Base-by-base conservation (phyloP, 2,329 filamentous ascomycete genomes). In the Hypoxylon sp. region DNA sequence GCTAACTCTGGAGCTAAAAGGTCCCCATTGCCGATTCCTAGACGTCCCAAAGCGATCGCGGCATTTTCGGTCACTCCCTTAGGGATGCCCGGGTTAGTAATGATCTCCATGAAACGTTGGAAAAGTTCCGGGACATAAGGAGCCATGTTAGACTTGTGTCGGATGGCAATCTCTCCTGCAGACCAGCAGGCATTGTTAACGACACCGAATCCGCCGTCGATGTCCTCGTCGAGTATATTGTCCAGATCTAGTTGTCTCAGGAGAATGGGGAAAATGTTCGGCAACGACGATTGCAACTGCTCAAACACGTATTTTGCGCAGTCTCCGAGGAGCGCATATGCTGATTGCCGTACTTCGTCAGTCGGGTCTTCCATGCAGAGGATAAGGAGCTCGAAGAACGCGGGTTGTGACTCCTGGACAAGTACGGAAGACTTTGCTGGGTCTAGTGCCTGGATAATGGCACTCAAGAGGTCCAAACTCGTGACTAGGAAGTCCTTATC, bases 171-270 rank as follows among this genome's bases (percentile, higher is more conserved):
- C 82, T 99, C 96, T 45, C 96, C 96, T 23, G 90, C 90, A 5
- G 94, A 97, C 96, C 96, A 99, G 82, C 95, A 98, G 21, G 96
- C 95, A 77, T 99, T 99, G 86, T 98, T 99, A 65, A 98, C 90
- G 30, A 98, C 94, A 66, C 94, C 93, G 79, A 97, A 98, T 13
- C 90, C 91, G 17, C 89, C 91, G 70, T 97, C 93, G 50, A 93
- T 89, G 67, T 94, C 92, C 73, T 97, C 93, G 67, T 94, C 91
- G 17, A 89, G 81, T 55, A 94, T 87, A 60, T 85, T 86, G 67
- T 94, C 91, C 72, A 97, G 84, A 72, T 98, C 94, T 28, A 99
- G 88, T 78, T 98, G 94, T 74, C 90, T 89, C 70, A 98, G 87
- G n/a, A 98, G 82, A 52, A 95, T 89, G 0, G 93, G 92, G 77